Evolutionary conservation across 2,329 filamentous ascomycete species (phyloP), one percentile per base, ranked within the genome.

Genomic region (Fusarium sambucinum): DNA sequence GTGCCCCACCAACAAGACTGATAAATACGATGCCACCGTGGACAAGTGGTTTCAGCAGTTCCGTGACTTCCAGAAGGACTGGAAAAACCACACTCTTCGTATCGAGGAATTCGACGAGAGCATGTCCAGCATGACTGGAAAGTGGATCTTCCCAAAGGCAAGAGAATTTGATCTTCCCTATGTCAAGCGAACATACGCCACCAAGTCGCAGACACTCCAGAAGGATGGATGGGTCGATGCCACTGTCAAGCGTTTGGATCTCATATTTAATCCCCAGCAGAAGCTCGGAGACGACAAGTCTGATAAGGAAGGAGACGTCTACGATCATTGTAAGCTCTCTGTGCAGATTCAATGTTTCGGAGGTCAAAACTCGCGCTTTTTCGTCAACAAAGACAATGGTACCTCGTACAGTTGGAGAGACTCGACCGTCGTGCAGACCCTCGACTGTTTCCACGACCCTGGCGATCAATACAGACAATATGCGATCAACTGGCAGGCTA

Each of bases 81-180:
- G 55, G 40, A 77, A 68, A 19, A 40, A 63, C 32, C 38, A 62
- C 3, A 58, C 59, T 21, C 66, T 78, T 10, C 46, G 66, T 32
- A 72, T 70, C 55, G 73, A 75, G 19, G 77, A 79, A 30, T 69
- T 76, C 5, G 75, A 78, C 52, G 79, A 81, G 69, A 76, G 77
- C n/a, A 84, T 85, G 82, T 80, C 81, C 3, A 66, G 79, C 23
- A 72, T 85, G 64, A 82, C 81, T 0, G 76, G 76, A 6, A 74
- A 78, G 37, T 85, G 83, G 83, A 78, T 85, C 58, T 84, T 85
- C 73, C 75, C 73, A 1, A 80, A 80, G 55, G 75, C 76, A 6
- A 78, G 82, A 37, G 82, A 85, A 68, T 85, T 84, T 57, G 78
- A 83, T 29, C 78, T 81, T 23, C 83, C 83, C 0, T 85, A 85